A percentile compares a stretch with the other conserved stretches of the same genome.
These are phyloP conservation scores for Xylariomycetidae sp. DNA, from an alignment of 2,329 filamentous ascomycete species.

Conservation along the genomic window DNA sequence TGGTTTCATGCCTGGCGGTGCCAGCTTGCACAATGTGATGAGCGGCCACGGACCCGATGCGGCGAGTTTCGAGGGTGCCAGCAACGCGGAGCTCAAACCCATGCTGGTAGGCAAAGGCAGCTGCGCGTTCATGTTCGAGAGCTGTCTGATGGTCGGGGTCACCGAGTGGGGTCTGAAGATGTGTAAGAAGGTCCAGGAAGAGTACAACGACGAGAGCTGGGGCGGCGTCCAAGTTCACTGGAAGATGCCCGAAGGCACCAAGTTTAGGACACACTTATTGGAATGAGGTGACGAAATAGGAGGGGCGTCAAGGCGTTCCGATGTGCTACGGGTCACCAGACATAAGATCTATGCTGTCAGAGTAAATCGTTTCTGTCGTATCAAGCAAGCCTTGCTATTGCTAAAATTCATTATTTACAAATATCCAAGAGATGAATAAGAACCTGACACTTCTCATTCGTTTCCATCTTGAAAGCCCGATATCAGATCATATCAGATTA, in stretches of 20 bases:
- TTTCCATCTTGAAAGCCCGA: too few relatives aligned
- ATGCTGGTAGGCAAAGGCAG: conserved; percentile 55
- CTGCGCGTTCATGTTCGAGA: conserved; percentile 68
- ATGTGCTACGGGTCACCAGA: too few relatives aligned
- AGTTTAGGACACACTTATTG: too few relatives aligned
- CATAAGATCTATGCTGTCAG: too few relatives aligned
- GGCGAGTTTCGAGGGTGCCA: conserved; percentile 48
- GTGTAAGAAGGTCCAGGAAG: conserved; percentile 56
- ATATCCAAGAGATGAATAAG: too few relatives aligned
- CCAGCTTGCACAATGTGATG: conserved; percentile 56
- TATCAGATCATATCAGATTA: too few relatives aligned
- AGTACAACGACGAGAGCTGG: conserved; percentile 82
- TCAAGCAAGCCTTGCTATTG: too few relatives aligned
- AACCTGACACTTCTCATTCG: too few relatives aligned
- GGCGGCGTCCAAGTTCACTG: conserved; percentile 61
- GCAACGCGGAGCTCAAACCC: conserved; percentile 57
- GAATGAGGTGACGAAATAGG: too few relatives aligned
- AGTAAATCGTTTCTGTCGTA: too few relatives aligned
- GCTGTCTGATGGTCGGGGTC: conserved; percentile 64
- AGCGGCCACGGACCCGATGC: conserved; percentile 53
- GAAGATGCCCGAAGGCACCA: conserved; percentile 37
- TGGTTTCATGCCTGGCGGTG: conserved; percentile 44
- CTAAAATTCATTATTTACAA: too few relatives aligned
- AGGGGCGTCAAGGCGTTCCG: too few relatives aligned
- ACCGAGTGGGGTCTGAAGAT: conserved; percentile 63